A percentile compares a stretch with the other conserved stretches of the same genome.
phyloP scores from a whole-genome alignment of 257 asterid genomes.

The Solanum pinnatisectum region DNA sequence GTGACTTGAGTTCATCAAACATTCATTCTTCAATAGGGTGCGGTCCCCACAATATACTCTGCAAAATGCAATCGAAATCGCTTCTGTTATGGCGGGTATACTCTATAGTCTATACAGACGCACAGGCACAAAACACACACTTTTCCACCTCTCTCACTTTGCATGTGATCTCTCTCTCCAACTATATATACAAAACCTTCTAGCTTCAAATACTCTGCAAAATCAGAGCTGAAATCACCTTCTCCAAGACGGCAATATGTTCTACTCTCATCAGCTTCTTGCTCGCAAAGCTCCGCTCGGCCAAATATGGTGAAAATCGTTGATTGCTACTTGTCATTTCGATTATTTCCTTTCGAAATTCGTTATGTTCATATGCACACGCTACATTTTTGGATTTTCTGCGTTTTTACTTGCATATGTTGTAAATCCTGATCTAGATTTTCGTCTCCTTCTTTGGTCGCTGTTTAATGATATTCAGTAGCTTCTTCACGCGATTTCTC shows the following conservation, averaged over 20 bases:
- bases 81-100: neutral
- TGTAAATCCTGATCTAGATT: neutral
- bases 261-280: slow-evolving; percentile 48
- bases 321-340: neutral
- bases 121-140: neutral
- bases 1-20: neutral
- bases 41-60: neutral
- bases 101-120: neutral
- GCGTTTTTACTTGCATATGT: neutral
- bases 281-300: neutral
- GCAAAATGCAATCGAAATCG: neutral
- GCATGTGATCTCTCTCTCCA: neutral
- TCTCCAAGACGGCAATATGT: slow-evolving; percentile 26
- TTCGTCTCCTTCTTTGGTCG: neutral
- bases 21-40: neutral
- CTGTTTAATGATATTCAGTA: neutral
- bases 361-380: neutral
- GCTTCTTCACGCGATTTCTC: neutral
- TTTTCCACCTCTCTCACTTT: neutral
- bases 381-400: neutral
- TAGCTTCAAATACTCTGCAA: neutral
- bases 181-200: neutral
- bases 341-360: neutral
- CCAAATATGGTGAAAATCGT: neutral
- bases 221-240: neutral